phyloP scores from a whole-genome alignment of 805 yeast genomes.

The Candida nanaspora region DNA sequence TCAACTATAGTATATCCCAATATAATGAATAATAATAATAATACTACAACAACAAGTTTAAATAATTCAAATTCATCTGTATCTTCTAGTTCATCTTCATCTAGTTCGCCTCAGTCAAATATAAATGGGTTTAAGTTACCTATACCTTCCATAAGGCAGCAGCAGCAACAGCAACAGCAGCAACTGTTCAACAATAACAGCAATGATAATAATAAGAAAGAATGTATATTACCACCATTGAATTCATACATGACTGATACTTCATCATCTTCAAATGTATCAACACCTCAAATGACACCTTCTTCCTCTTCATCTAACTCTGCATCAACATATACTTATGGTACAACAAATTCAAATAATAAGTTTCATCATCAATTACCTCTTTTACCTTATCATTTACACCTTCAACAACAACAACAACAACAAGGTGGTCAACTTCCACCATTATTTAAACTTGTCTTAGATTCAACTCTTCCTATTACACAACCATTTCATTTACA shows the following conservation, averaged over 20 bases:
- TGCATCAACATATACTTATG: not conserved
- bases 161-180: too few species aligned
- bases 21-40: too few species aligned
- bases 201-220: too few species aligned
- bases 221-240: not conserved
- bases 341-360: not conserved
- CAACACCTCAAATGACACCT: not conserved
- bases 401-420: conserved; percentile 2
- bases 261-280: not conserved
- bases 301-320: not conserved
- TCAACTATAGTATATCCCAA: too few species aligned
- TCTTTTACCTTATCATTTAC: conserved; percentile 1
- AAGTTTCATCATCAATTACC: not conserved
- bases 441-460: conserved; percentile 18
- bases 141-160: too few species aligned
- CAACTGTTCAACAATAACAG: too few species aligned
- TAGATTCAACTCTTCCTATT: conserved; percentile 18
- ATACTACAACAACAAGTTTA: too few species aligned
- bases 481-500: conserved; percentile 3
- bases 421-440: conserved; percentile 9
- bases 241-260: not conserved
- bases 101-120: too few species aligned
- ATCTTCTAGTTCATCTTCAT: too few species aligned
- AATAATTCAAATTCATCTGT: too few species aligned
- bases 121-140: too few species aligned